A percentile compares a stretch with the other conserved stretches of the same genome.
phyloP scores from a whole-genome alignment of 306 rosid species.

The Castanea sativa region DNA sequence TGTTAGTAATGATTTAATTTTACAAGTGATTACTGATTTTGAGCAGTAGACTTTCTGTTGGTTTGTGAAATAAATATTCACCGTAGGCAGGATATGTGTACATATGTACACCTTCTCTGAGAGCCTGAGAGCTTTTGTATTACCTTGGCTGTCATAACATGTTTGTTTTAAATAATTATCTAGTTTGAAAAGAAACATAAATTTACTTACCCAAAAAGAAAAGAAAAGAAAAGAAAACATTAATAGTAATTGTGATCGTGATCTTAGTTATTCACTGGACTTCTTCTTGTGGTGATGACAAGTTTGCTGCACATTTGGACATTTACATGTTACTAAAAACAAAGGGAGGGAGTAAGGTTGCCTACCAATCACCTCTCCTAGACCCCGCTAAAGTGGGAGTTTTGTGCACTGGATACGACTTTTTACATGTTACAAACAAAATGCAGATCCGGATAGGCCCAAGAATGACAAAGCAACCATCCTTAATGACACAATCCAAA shows the following conservation, averaged over 20 bases:
- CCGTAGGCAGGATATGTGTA: slow-evolving; percentile 1
- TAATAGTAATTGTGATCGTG: slow-evolving; percentile 1
- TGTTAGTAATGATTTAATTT: background rate
- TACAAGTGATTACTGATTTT: background rate
- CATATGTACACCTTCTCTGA: background rate
- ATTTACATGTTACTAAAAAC: slow-evolving; percentile 5
- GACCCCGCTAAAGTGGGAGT: too few species aligned
- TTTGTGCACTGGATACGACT: too few species aligned
- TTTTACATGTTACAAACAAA: slow-evolving; percentile 21
- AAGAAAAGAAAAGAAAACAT: background rate
- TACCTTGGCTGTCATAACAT: background rate
- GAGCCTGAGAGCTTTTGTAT: slow-evolving; percentile 1
- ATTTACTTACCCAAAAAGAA: background rate
- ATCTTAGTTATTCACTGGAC: slow-evolving; percentile 1
- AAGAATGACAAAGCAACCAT: slow-evolving; percentile 92
- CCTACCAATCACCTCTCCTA: too few species aligned
- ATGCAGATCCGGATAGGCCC: slow-evolving; percentile 85
- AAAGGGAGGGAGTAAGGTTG: too few species aligned
- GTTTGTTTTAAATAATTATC: background rate
- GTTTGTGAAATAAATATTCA: slow-evolving; percentile 1
- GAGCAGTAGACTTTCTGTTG: background rate
- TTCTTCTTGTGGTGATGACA: background rate
- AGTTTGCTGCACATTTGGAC: slow-evolving; percentile 3
- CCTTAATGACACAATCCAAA: slow-evolving; percentile 70
- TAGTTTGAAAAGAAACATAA: background rate